Evolutionary conservation across 441 rosid species (phyloP).

Genomic region (Erysimum pusillum): DNA sequence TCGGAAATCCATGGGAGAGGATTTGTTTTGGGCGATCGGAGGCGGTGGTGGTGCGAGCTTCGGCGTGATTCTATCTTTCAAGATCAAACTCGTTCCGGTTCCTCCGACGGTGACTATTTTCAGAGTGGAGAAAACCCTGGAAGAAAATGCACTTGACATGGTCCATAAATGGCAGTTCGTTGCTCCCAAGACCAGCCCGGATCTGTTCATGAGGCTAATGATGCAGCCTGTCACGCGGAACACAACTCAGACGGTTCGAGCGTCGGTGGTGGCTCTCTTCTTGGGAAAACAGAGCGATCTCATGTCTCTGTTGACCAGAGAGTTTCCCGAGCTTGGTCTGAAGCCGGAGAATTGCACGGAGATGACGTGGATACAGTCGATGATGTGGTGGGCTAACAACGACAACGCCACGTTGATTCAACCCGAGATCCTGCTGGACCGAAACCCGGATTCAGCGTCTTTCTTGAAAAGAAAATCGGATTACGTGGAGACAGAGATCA

Average conservation of each 20-base stretch:
- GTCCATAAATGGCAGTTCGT: conserved; percentile 58
- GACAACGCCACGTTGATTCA: conserved; percentile 38
- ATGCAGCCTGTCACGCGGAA: conserved; percentile 36
- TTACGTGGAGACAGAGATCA: conserved; percentile 50
- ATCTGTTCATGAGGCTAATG: conserved; percentile 48
- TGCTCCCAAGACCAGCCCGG: conserved; percentile 48
- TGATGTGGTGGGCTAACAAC: conserved; percentile 44
- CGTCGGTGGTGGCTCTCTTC: conserved; percentile 47
- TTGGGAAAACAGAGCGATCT: conserved; percentile 45
- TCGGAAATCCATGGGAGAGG: conserved; percentile 60
- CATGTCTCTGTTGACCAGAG: conserved; percentile 33
- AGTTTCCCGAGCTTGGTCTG: conserved; percentile 51
- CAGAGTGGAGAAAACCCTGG: conserved; percentile 35
- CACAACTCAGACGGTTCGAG: conserved; percentile 42
- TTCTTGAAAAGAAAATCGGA: conserved; percentile 57
- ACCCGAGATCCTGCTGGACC: conserved; percentile 43
- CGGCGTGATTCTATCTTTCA: conserved; percentile 55
- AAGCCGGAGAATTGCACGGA: conserved; percentile 48
- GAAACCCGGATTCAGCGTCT: conserved; percentile 29
- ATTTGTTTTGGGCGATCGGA: conserved; percentile 60
- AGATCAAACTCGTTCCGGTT: conserved; percentile 51
- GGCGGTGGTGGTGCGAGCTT: conserved; percentile 62
- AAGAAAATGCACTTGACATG: conserved; percentile 48
- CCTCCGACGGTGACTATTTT: conserved; percentile 51
- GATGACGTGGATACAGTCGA: conserved; percentile 54